Conservation (phyloP, 2,329 filamentous ascomycete species). For the Peltaster fructicola region DNA sequence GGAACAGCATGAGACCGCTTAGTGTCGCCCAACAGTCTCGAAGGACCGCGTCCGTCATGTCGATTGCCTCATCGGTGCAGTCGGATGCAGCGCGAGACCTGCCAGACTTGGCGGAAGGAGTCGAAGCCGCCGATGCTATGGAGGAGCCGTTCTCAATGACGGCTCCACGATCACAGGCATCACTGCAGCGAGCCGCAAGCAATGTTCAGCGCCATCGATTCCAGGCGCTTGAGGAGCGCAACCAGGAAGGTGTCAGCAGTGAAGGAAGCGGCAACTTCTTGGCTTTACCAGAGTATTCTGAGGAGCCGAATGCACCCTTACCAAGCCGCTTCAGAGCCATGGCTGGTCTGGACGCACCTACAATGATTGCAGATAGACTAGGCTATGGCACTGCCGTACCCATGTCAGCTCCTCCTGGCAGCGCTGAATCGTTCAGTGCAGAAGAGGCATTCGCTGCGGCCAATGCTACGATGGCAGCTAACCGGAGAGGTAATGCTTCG, state of each 20-base stretch:
- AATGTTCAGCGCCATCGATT: constrained; percentile 55
- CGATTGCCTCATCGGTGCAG: constrained; percentile 11
- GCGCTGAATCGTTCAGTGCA: constrained; percentile 11
- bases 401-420: constrained; percentile 10
- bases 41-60: constrained; percentile 8
- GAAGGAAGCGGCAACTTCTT: constrained; percentile 72
- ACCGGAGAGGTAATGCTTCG: not conserved
- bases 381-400: constrained; percentile 6
- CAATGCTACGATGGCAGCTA: constrained; percentile 2
- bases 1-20: constrained; percentile 1
- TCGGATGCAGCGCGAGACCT: constrained; percentile 13
- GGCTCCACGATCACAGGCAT: constrained; percentile 17
- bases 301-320: constrained; percentile 31
- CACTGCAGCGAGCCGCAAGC: constrained; percentile 28
- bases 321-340: constrained; percentile 19
- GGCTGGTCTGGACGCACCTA: constrained; percentile 18
- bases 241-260: constrained; percentile 22
- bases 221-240: constrained; percentile 37
- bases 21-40: not conserved
- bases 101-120: constrained; percentile 17
- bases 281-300: constrained; percentile 60
- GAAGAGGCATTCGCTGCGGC: constrained; percentile 12
- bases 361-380: constrained; percentile 4
- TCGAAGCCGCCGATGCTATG: constrained; percentile 9
- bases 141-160: constrained; percentile 20